These are phyloP conservation scores for Chenopodium quinoa DNA, from an alignment of 148 eudicot genomes.

Conservation along the genomic window DNA sequence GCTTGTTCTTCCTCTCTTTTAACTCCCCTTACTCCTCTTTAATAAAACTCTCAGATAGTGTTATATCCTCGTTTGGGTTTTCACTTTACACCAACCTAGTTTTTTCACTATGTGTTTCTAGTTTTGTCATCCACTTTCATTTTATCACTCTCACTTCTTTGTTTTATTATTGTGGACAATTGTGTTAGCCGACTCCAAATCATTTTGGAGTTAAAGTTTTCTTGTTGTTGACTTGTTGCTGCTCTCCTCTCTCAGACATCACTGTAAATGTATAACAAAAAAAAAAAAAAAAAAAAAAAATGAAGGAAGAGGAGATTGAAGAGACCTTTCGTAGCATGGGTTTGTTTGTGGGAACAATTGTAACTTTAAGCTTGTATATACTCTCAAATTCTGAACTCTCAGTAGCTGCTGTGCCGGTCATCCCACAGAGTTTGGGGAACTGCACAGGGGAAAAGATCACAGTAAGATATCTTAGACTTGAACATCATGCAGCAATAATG, in stretches of 20 bases:
- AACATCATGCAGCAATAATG: slow-evolving; percentile 9
- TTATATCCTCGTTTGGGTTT: no score
- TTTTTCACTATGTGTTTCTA: no score
- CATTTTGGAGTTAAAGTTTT: no score
- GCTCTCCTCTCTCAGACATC: background rate
- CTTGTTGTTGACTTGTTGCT: background rate
- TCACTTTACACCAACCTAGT: no score
- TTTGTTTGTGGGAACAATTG: slow-evolving; percentile 95
- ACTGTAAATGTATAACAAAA: background rate
- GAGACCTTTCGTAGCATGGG: slow-evolving; percentile 97
- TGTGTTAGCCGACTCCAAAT: no score
- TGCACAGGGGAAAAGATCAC: slow-evolving; percentile 32
- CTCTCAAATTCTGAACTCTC: slow-evolving; percentile 98
- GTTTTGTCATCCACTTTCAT: no score
- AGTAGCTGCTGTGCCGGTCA: slow-evolving; percentile 99
- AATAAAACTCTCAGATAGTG: no score
- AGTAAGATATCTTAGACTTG: slow-evolving; percentile 18
- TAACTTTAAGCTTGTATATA: slow-evolving; percentile 96
- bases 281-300: background rate
- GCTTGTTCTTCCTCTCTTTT: no score
- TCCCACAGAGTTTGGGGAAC: slow-evolving; percentile 99
- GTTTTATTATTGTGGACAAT: no score
- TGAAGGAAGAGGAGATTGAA: slow-evolving; percentile 15
- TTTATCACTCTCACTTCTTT: no score
- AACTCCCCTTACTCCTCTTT: no score